Percentiles rank a stretch among this genome's conserved stretches.
phyloP scores from a whole-genome alignment of 1,284 basidiomycete species.

The Cryptococcus maquisensis region DNA sequence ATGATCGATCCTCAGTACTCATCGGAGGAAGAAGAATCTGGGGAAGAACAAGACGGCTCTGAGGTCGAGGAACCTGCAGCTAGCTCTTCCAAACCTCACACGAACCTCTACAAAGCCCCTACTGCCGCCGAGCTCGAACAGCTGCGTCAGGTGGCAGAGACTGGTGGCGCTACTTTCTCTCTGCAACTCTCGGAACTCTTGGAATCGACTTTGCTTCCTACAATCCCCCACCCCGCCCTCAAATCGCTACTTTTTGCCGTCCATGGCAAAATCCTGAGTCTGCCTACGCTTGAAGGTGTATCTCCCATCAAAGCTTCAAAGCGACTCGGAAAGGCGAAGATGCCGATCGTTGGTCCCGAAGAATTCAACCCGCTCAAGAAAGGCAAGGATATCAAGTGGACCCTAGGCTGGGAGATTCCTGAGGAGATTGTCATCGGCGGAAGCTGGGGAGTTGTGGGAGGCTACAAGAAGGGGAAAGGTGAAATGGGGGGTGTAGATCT shows the following conservation, averaged over 20 bases:
- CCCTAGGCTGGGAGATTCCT: conserved; percentile 65
- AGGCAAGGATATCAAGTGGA: conserved; percentile 64
- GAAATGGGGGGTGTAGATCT: conserved; percentile 71
- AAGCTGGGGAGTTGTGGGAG: conserved; percentile 60
- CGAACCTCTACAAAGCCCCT: conserved; percentile 51
- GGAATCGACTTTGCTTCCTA: conserved; percentile 67
- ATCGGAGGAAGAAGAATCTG: conserved; percentile 23
- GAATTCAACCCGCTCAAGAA: conserved; percentile 58
- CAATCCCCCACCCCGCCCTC: conserved; percentile 44
- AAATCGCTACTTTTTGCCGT: conserved; percentile 74
- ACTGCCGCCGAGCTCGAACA: conserved; percentile 64
- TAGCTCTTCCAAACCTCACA: conserved; percentile 26
- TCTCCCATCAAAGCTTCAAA: conserved; percentile 63
- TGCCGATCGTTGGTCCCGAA: conserved; percentile 55
- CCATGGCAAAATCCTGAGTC: conserved; percentile 58
- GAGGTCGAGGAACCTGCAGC: conserved; percentile 27
- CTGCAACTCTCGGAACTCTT: conserved; percentile 66
- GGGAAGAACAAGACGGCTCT: conserved; percentile 21
- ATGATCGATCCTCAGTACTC: conserved; percentile 30
- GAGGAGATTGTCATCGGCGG: conserved; percentile 50
- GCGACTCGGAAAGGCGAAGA: conserved; percentile 51
- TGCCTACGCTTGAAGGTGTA: conserved; percentile 59
- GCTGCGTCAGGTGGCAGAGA: conserved; percentile 26
- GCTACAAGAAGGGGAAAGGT: conserved; percentile 47
- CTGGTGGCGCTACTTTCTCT: conserved; percentile 46